Conservation (phyloP, 495 filamentous ascomycete species). For the Tuber umbilicatum region DNA sequence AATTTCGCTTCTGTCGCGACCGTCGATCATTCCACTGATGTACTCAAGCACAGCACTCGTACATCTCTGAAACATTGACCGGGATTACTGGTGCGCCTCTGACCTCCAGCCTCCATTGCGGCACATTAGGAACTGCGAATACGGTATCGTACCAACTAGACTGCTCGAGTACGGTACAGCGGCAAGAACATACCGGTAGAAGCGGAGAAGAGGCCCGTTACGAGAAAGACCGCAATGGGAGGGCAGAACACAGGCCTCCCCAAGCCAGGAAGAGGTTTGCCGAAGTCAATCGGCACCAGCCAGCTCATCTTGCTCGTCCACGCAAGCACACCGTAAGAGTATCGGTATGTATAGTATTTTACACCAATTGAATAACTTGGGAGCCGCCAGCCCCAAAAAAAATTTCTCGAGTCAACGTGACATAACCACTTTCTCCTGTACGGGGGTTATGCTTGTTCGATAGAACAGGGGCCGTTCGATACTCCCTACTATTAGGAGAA, state of each 20-base stretch:
- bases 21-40: neutral
- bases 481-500: neutral
- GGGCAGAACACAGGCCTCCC: neutral
- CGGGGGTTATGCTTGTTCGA: neutral
- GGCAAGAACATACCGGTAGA: neutral
- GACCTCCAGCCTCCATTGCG: neutral
- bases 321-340: neutral
- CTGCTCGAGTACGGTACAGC: neutral
- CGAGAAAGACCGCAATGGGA: neutral
- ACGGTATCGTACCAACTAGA: too few relatives aligned
- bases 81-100: neutral
- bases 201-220: neutral
- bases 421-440: slow-evolving; percentile 3
- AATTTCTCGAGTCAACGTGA: neutral
- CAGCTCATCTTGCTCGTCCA: neutral
- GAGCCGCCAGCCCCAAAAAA: neutral
- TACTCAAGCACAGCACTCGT: neutral
- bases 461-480: neutral
- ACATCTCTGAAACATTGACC: neutral
- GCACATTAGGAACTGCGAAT: neutral
- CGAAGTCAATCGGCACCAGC: neutral
- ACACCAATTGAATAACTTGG: neutral
- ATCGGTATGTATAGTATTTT: neutral
- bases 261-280: neutral
- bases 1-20: neutral